Evolutionary conservation across 2,329 filamentous ascomycete species (phyloP), one percentile per base, ranked within the genome.

Genomic region (Sclerotinia nivalis): DNA sequence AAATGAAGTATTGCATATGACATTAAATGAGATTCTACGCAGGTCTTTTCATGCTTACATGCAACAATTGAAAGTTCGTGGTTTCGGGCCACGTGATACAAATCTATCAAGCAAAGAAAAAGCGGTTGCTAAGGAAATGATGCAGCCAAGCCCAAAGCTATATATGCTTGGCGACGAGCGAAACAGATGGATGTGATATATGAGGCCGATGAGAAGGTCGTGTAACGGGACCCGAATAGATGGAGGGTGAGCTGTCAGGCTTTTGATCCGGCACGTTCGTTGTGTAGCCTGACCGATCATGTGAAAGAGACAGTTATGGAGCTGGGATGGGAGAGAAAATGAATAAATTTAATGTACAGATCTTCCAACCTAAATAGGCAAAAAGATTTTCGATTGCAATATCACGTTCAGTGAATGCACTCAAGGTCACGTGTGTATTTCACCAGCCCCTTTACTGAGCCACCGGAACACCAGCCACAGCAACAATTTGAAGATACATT

Each of bases 171-270:
- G 22, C 22, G 13, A 12, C 3, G 6, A 49, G 31, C 4, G 12
- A 13, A 18, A 43, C 12, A 15, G 22, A 40, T 59, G 5, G 31
- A 10, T 22, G 3, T 40, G 5, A 58, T 37, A 50, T 37, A 62
- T 62, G 4, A 22, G 22, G 31, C 10, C 20, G 10, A 25, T 18
- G 25, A n/a, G 22, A 34, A 47, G 25, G 20, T 18, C 25, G 60
- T 64, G 45, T 12, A 28, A 64, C 8, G 45, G 60, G 45, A 64
- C 60, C 45, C 60, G 60, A 64, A 37, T 20, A 15, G 31, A 37
- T 37, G 13, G 31, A 34, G 31, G 60, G 7, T n/a, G 28, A 37
- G 28, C 5, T 22, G 7, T 31, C 22, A 31, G 22, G 15, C 15
- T 47, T 25, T 40, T 50, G 31, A 50, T 7, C 37, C 12, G 60